Base-by-base conservation (phyloP, 1,139 yeast species). In the Kodamaea ohmeri region DNA sequence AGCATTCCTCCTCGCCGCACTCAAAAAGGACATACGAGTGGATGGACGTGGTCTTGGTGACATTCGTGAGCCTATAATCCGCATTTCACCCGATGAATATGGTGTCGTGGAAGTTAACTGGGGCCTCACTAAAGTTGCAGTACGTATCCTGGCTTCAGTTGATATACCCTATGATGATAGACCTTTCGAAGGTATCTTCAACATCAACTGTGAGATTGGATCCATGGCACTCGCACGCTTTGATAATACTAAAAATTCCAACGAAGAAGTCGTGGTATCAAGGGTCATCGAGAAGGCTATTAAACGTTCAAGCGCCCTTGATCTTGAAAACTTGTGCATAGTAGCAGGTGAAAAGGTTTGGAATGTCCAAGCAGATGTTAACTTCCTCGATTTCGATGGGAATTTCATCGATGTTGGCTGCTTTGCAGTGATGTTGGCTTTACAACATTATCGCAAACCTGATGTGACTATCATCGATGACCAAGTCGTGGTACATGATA, bases 261-360 rank as follows among this genome's bases (percentile, higher is more conserved):
- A 83, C 43, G 95, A 88, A 43, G 97, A 90, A 55, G 71, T 84
- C 21, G 62, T 88, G 45, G 80, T 89, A 24, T 74, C 90, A 11
- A 67, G 97, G 53, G 71, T 89, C 41, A 80, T 92, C 37, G 98
- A 92, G 55, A 92, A 90, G 57, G 90, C 97, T 1, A 83, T 92
- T 38, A 73, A 95, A 51, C 71, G 97, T 52, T 85, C 96, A 1
- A 85, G 85, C 47, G 95, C 97, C 0, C 67, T 92, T 34, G 98
- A 92, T 61, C 72, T 90, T 35, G 98, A 92, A 56, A 80, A 88
- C 42, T 65, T 92, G 38, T 90, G 97, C 65, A 87, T 92, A 35
- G 78, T 86, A 19, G 96, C 97, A 0, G 97, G 97, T 1, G 76
- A 80, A 42, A 82, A 87, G 49, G 90, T 95, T 52, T 92, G 98